These are phyloP conservation scores for Aplosporella prunicola DNA, from an alignment of 2,329 filamentous ascomycete genomes.

Conservation along the genomic window DNA sequence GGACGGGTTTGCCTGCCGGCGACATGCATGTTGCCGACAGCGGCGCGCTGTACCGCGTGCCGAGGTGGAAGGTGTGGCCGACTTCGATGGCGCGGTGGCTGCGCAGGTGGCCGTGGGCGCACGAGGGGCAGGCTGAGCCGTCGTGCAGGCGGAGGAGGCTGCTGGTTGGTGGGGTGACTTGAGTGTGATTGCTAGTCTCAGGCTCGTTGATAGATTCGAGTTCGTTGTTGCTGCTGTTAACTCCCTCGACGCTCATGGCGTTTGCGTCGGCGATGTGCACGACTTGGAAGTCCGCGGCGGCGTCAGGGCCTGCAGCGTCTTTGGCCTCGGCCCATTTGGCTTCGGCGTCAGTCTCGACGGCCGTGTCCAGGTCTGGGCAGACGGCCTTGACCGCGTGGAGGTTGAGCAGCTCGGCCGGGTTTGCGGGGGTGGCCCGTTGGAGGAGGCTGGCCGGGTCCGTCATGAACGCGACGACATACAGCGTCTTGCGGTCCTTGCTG, in stretches of 20 bases:
- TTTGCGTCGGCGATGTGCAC: background rate
- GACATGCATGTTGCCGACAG: slow-evolving; percentile 37
- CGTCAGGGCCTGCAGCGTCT: too few relatives aligned
- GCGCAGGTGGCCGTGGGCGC: slow-evolving; percentile 19
- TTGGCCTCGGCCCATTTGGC: slow-evolving; percentile 8
- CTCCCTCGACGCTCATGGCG: background rate
- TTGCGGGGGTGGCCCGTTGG: slow-evolving; percentile 13
- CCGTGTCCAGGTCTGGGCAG: slow-evolving; percentile 59
- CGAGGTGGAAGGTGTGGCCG: slow-evolving; percentile 90
- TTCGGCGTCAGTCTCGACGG: slow-evolving; percentile 46
- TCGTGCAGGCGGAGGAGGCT: slow-evolving; percentile 1
- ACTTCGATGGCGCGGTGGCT: slow-evolving; percentile 66
- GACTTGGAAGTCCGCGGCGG: too few relatives aligned
- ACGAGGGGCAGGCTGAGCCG: slow-evolving; percentile 1
- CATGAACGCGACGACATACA: slow-evolving; percentile 49
- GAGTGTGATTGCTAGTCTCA: too few relatives aligned
- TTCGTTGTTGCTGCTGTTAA: too few relatives aligned
- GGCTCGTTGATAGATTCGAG: too few relatives aligned
- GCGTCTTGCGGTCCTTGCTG: slow-evolving; percentile 55
- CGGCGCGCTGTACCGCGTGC: slow-evolving; percentile 74
- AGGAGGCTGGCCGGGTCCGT: slow-evolving; percentile 46
- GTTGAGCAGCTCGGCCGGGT: slow-evolving; percentile 33
- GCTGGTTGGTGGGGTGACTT: too few relatives aligned
- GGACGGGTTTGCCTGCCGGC: slow-evolving; percentile 30
- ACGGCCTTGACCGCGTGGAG: slow-evolving; percentile 57